Percentiles rank a stretch among this genome's conserved stretches.
Conservation (phyloP, 1,284 basidiomycete genomes). For the Cryptococcus maquisensis region DNA sequence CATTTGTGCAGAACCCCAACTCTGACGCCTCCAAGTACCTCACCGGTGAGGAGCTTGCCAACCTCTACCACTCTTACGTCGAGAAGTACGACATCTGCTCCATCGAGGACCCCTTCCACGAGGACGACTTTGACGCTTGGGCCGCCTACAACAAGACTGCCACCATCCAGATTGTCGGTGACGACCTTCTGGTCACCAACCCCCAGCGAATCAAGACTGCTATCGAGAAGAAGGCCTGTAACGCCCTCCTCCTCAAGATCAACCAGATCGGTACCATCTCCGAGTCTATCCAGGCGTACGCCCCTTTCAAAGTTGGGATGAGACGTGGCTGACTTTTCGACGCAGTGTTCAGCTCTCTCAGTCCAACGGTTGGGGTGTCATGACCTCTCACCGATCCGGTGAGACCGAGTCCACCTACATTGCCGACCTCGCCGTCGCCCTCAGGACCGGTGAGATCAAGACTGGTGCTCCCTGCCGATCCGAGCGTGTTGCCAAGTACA, state of each 20-base stretch:
- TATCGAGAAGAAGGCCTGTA: conserved; percentile 99
- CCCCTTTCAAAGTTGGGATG: not conserved
- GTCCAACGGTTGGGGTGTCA: conserved; percentile 97
- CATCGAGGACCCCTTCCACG: conserved; percentile 99
- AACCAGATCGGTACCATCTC: conserved; percentile 99
- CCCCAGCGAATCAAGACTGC: conserved; percentile 96
- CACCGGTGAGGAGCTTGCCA: conserved; percentile 85
- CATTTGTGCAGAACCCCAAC: conserved; percentile 85
- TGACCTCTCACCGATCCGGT: conserved; percentile 98
- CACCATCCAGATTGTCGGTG: conserved; percentile 78
- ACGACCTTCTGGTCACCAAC: conserved; percentile 99
- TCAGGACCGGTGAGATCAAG: conserved; percentile 87
- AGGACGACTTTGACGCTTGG: conserved; percentile 99
- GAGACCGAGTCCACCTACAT: conserved; percentile 97
- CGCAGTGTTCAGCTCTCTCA: conserved; percentile 93
- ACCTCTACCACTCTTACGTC: conserved; percentile 80
- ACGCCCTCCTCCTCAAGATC: conserved; percentile 96
- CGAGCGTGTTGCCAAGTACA: conserved; percentile 87
- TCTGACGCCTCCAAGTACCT: conserved; percentile 97
- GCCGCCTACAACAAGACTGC: conserved; percentile 70
- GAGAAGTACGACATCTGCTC: conserved; percentile 95
- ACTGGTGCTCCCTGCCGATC: conserved; percentile 91
- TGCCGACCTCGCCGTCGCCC: conserved; percentile 92
- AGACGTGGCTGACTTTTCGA: conserved; percentile 3
- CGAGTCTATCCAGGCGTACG: conserved; percentile 68